phyloP scores from a whole-genome alignment of 306 rosid genomes.

The Trifolium subterraneum region DNA sequence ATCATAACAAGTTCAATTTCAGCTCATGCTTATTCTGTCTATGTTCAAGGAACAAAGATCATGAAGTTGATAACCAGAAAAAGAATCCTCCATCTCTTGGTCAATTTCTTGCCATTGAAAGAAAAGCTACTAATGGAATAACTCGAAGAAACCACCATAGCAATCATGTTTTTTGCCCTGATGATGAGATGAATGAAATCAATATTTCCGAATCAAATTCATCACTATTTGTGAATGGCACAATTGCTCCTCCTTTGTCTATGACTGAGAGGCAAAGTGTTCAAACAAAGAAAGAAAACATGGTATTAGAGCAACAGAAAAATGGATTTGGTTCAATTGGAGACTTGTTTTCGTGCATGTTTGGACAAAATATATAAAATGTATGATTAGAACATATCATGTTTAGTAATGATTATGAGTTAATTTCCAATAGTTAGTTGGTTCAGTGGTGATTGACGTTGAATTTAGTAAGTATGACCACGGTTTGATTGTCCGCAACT shows the following conservation, averaged over 20 bases:
- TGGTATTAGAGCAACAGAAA: too few relatives aligned
- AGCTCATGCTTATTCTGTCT: conserved; percentile 30
- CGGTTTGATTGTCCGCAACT: too few relatives aligned
- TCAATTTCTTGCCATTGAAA: conserved; percentile 38
- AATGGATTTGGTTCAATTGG: not conserved
- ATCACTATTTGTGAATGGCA: not conserved
- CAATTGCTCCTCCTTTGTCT: not conserved
- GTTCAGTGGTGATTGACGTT: too few relatives aligned
- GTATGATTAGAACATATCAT: too few relatives aligned
- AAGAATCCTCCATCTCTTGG: conserved; percentile 33
- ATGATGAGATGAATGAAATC: not conserved
- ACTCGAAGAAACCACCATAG: not conserved
- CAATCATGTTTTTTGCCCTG: not conserved
- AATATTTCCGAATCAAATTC: not conserved
- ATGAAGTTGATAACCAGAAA: conserved; percentile 16
- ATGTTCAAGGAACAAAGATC: conserved; percentile 6
- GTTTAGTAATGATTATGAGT: too few relatives aligned
- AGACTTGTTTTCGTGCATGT: not conserved
- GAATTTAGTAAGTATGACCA: too few relatives aligned
- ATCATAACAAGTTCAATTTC: not conserved
- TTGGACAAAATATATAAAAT: not conserved
- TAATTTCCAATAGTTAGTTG: too few relatives aligned
- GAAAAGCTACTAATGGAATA: not conserved
- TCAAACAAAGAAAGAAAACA: not conserved
- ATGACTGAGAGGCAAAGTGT: not conserved